Evolutionary conservation across 73 alveolate genomes (phyloP), one percentile per base, ranked within the genome.

Genomic region (Paramecium biaurelia): DNA sequence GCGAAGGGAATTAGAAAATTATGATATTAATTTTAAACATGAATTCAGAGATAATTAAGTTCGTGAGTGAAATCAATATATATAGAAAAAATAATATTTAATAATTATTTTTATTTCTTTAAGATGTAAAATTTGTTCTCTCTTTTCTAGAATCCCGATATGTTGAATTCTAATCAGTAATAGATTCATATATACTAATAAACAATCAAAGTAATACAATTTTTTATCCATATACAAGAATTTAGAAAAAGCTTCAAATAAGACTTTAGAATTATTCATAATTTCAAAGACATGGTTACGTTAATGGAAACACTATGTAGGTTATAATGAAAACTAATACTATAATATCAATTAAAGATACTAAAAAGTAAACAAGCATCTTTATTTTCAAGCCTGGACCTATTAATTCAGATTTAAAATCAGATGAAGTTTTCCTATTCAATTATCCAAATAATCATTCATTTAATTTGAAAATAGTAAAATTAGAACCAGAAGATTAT

Each of bases 401-500:
- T 15, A 72, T 72, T 18, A 72, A 72, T 37, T 34, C 56, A 5
- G 86, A 72, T 38, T 72, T 72, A 38, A 37, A 28, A 34, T 72
- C 86, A 9, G 18, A 30, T 72, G 86, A 72, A 42, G 14, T 21
- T 35, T 72, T 63, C 12, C 0, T 72, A 32, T 72, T 72, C 59
- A 34, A 30, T 2, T 72, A 72, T 72, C 86, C 86, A 34, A 38
- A 37, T 28, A 42, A 72, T 35, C 86, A 72, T 20, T 5, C 9
- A 1, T 72, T n/a, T 72, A 72, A 72, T 72, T 72, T 35, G 34
- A 72, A 38, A 32, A 72, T 72, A 34, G 26, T 35, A 32, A 37
- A 72, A 72, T 72, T 72, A 72, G 34, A 72, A 15, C 45, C 58
- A 34, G 56, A 38, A 42, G 86, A 72, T 11, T 72, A 72, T 72